phyloP scores from a whole-genome alignment of 139 green algal genomes.

The Dunaliella primolecta region DNA sequence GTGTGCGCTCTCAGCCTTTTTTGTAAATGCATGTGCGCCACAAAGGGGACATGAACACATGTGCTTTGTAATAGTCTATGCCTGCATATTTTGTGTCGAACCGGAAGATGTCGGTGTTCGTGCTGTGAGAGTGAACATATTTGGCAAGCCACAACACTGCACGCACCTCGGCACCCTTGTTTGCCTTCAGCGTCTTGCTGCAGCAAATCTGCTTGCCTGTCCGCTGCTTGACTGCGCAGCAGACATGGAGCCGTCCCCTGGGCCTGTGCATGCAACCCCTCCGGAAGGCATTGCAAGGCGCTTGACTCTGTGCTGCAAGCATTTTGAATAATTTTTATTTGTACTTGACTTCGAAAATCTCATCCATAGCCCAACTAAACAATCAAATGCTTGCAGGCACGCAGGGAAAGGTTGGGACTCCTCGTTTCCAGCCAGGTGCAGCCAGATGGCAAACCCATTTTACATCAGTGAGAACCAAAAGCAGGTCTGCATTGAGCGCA shows the following conservation, averaged over 20 bases:
- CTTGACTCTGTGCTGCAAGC: not conserved
- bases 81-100: not conserved
- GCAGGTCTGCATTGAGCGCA: not conserved
- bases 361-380: not conserved
- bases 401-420: too few species aligned
- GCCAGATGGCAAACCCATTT: not conserved
- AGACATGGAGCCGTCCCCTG: not conserved
- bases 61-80: too few species aligned
- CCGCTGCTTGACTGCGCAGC: not conserved
- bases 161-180: slow-evolving; percentile 29
- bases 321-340: not conserved
- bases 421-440: too few species aligned
- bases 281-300: not conserved
- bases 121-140: too few species aligned
- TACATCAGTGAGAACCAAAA: not conserved
- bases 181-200: slow-evolving; percentile 65
- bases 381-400: not conserved
- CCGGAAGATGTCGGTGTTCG: too few species aligned
- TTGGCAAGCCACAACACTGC: not conserved
- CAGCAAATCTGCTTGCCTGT: slow-evolving; percentile 45
- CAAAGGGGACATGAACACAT: too few species aligned
- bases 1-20: too few species aligned
- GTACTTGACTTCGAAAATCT: not conserved
- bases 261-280: not conserved
- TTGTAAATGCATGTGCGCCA: too few species aligned